Evolutionary conservation across 768 basidiomycete species (phyloP), one percentile per base, ranked within the genome.

Genomic region (Piloderma croceum): DNA sequence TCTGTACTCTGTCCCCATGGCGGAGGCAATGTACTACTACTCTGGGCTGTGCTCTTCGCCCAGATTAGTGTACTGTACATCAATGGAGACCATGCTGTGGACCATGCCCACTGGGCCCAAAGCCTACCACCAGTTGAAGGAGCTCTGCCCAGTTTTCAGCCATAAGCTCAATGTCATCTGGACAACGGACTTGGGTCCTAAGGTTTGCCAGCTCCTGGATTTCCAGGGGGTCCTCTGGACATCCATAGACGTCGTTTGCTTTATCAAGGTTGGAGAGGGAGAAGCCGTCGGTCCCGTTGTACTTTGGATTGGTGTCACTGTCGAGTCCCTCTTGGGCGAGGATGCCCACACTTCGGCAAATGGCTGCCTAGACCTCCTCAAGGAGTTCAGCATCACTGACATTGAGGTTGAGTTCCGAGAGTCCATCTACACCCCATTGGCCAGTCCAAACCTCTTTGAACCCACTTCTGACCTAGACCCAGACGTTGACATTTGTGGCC

Each of bases 281-380:
- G 36, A 23, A 27, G 34, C 20, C 18, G 6, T 31, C 35, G 24
- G 25, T 13, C 46, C 48, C 34, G 47, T 58, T 36, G 31, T 53
- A 17, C 36, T 56, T 24, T 56, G 53, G 53, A 48, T 54, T 34
- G 57, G 57, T 15, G 49, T 58, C 19, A 13, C 20, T n/a, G 47
- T 50, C 38, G 34, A 46, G 9, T 39, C 57, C 34, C 54, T 58
- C 43, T 38, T 42, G 21, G 43, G 34, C 34, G 36, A 49, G 31
- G 44, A 42, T 24, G 57, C 41, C 41, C 20, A 39, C 40, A 34
- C 21, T 13, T 38, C 36, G 23, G 51, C 47, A 1, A 24, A 18
- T 3, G 24, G 36, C 20, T n/a, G n/a, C n/a, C n/a, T n/a, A n/a
- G n/a, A n/a, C n/a, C 20, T 54, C 22, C 46, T 56, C 25, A n/a